Percentiles rank a stretch among this genome's conserved stretches.
Evolutionary conservation across 495 filamentous ascomycete species (phyloP).

Genomic region (Filosporella fistucella): DNA sequence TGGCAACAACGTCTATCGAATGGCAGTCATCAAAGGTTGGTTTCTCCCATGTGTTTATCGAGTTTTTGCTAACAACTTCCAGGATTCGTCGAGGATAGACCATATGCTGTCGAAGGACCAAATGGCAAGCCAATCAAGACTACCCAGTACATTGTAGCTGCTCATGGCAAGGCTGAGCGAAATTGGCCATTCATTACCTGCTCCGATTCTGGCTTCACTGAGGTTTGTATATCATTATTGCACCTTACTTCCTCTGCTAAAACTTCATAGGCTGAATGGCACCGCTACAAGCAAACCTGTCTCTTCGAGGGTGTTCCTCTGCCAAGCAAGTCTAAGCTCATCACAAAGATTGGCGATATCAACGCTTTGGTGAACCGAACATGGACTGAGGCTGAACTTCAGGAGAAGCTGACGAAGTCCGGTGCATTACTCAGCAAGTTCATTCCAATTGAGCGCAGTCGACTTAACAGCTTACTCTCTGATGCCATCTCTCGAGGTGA

Average conservation of each 20-base stretch:
- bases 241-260: not conserved
- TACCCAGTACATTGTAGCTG: slow-evolving; percentile 67
- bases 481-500: slow-evolving; percentile 57
- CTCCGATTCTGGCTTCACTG: slow-evolving; percentile 70
- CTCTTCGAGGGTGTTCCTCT: slow-evolving; percentile 64
- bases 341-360: slow-evolving; percentile 74
- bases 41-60: not conserved
- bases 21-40: slow-evolving; percentile 81
- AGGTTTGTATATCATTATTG: slow-evolving; percentile 42
- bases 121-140: slow-evolving; percentile 70
- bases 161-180: slow-evolving; percentile 71
- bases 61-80: slow-evolving; percentile 30
- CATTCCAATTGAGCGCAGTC: slow-evolving; percentile 58
- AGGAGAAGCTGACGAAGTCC: slow-evolving; percentile 67
- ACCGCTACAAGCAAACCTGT: slow-evolving; percentile 75
- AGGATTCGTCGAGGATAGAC: slow-evolving; percentile 69
- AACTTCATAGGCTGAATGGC: slow-evolving; percentile 61
- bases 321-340: slow-evolving; percentile 61
- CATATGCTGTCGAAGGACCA: slow-evolving; percentile 69
- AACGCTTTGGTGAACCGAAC: slow-evolving; percentile 68
- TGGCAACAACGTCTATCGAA: slow-evolving; percentile 70
- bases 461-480: slow-evolving; percentile 55
- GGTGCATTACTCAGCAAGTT: slow-evolving; percentile 50
- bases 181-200: slow-evolving; percentile 81
- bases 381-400: slow-evolving; percentile 77